These are phyloP conservation scores for Yamadazyma pseudoaaseri DNA, from an alignment of 1,139 yeast genomes.

Conservation along the genomic window DNA sequence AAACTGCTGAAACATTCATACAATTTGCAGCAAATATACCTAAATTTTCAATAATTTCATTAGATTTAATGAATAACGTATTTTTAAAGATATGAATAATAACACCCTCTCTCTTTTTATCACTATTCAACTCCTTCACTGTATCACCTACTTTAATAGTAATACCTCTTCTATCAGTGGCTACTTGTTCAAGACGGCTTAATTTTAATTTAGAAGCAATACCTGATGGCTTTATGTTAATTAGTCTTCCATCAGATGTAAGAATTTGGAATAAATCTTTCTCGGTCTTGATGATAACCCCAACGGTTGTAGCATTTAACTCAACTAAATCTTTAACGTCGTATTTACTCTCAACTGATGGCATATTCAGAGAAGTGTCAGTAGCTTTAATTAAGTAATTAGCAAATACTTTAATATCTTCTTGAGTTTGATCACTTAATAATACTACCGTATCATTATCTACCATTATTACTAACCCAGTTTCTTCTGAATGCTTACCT, in stretches of 20 bases:
- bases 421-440: slow-evolving; percentile 82
- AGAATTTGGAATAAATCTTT: slow-evolving; percentile 81
- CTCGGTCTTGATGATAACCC: slow-evolving; percentile 87
- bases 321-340: slow-evolving; percentile 90
- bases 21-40: slow-evolving; percentile 88
- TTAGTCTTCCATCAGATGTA: slow-evolving; percentile 77
- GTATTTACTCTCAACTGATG: slow-evolving; percentile 57
- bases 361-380: slow-evolving; percentile 53
- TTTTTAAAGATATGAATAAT: slow-evolving; percentile 85
- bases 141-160: slow-evolving; percentile 90
- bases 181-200: slow-evolving; percentile 68
- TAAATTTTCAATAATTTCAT: slow-evolving; percentile 76
- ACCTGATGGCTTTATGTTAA: slow-evolving; percentile 73
- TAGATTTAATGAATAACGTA: slow-evolving; percentile 74
- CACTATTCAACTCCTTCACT: slow-evolving; percentile 71
- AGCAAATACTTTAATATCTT: slow-evolving; percentile 89
- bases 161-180: slow-evolving; percentile 83
- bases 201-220: slow-evolving; percentile 71
- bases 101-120: slow-evolving; percentile 74
- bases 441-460: slow-evolving; percentile 85
- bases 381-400: slow-evolving; percentile 80
- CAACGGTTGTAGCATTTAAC: slow-evolving; percentile 81
- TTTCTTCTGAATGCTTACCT: slow-evolving; percentile 90
- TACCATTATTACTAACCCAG: slow-evolving; percentile 87
- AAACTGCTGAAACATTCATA: slow-evolving; percentile 74